phyloP scores from a whole-genome alignment of 2,329 filamentous ascomycete species.

The Hymenoscyphus occultus region DNA sequence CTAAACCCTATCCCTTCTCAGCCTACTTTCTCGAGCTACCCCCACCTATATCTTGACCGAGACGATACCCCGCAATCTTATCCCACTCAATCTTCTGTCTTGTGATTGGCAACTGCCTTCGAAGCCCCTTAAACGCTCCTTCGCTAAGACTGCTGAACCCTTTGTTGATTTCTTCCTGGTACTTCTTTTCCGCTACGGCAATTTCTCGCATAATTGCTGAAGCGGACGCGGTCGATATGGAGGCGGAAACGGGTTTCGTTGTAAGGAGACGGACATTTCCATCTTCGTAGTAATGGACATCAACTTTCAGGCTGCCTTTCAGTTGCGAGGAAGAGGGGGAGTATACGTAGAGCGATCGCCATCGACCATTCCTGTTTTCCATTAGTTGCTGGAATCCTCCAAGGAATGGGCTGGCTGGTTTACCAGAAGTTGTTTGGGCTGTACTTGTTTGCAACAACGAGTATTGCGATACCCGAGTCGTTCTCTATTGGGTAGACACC shows the following conservation, averaged over 20 bases:
- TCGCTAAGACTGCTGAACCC: conserved; percentile 87
- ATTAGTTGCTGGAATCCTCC: conserved; percentile 10
- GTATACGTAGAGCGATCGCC: conserved; percentile 84
- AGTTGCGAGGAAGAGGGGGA: conserved; percentile 66
- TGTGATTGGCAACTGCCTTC: conserved; percentile 91
- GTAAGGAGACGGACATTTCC: conserved; percentile 93
- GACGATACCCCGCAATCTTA: conserved; percentile 88
- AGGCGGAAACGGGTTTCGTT: conserved; percentile 68
- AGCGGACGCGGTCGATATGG: conserved; percentile 60
- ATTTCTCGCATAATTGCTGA: conserved; percentile 68
- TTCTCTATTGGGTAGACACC: conserved; percentile 79
- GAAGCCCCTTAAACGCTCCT: conserved; percentile 89
- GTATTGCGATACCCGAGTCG: conserved; percentile 72
- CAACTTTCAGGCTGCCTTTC: conserved; percentile 80
- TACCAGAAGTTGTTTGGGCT: conserved; percentile 97
- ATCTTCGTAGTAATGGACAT: conserved; percentile 99
- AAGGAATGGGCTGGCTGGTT: conserved; percentile 17
- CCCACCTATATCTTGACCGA: conserved; percentile 76
- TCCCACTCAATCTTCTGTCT: conserved; percentile 99
- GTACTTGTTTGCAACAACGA: conserved; percentile 94
- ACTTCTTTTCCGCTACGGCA: conserved; percentile 77
- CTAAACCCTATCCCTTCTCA: not conserved
- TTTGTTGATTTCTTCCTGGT: conserved; percentile 92
- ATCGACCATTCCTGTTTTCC: conserved; percentile 78
- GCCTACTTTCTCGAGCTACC: conserved; percentile 54